Evolutionary conservation across 225 moss, liverwort and hornwort genomes (phyloP), one percentile per base, ranked within the genome.

Genomic region (Pseudisothecium myosuroides): DNA sequence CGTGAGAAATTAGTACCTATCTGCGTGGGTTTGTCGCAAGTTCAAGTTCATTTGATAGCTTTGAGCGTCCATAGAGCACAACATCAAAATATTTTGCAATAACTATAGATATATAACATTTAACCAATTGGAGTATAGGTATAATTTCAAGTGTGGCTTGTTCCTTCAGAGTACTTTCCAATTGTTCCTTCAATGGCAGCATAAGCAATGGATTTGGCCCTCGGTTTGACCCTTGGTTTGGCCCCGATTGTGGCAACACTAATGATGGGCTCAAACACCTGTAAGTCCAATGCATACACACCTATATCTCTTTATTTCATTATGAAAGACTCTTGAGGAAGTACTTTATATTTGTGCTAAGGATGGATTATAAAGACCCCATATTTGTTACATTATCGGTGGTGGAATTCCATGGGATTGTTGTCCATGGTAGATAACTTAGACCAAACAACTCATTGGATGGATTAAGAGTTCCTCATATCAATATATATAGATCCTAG

Each of bases 241-340:
- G 68, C 12, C 7, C 6, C 2, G 4, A 2, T 22, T 68, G 68
- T 68, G 1, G n/a, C n/a, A n/a, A 0, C 2, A 0, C 0, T n/a
- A 67, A 66, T 36, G 0, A 0, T 0, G 10, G 22, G 11, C 71
- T 41, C 39, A 0, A 26, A 27, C 3, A 26, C 26, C 1, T 71
- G 14, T 71, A 41, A 71, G 69, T 69, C 69, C 1, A 23, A 1
- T 71, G 4, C 9, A 27, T 41, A 41, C 71, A 41, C 71, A 71
- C 5, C 5, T 26, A 24, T 8, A 15, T 14, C 8, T 23, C 7
- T 41, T 69, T 23, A 20, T 39, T 24, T 24, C 14, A 41, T 69
- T 8, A 7, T 24, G 41, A 41, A 71, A 71, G 71, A 9, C 41
- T 41, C n/a, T 71, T 14, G 3, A 71, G 8, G 8, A 41, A n/a